phyloP scores from a whole-genome alignment of 441 rosid species.

The Euphorbia schlechtendalii region DNA sequence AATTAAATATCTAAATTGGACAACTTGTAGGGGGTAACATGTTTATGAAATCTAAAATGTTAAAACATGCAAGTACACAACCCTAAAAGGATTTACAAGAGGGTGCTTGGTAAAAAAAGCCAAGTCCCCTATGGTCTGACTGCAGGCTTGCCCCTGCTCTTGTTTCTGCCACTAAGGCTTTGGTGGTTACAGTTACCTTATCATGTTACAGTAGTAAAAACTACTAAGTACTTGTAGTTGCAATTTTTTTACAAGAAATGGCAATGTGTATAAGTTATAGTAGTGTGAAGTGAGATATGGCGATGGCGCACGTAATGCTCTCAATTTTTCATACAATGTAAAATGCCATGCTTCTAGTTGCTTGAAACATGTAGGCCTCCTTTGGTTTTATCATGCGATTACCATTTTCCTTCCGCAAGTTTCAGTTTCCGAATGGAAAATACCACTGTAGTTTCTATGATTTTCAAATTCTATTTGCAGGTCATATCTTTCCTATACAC shows the following conservation, averaged over 20 bases:
- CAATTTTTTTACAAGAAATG: not conserved
- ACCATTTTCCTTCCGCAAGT: not conserved
- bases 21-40: not conserved
- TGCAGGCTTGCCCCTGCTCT: not conserved
- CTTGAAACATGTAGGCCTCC: conserved; percentile 5
- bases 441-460: not conserved
- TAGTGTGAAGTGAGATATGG: not conserved
- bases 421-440: not conserved
- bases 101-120: not conserved
- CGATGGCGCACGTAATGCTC: not conserved
- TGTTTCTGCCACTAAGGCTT: not conserved
- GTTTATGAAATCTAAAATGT: not conserved
- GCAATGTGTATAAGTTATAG: not conserved
- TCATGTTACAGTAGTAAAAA: not conserved
- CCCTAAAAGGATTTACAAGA: not conserved
- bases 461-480: conserved; percentile 36
- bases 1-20: not conserved
- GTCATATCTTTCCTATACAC: conserved; percentile 97
- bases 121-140: not conserved
- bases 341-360: conserved; percentile 1
- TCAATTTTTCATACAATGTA: not conserved
- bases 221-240: not conserved
- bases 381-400: not conserved
- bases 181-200: not conserved
- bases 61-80: not conserved